Percentiles rank a stretch among this genome's conserved stretches.
These are phyloP conservation scores for Zalaria obscura DNA, from an alignment of 2,329 filamentous ascomycete species.

Conservation along the genomic window DNA sequence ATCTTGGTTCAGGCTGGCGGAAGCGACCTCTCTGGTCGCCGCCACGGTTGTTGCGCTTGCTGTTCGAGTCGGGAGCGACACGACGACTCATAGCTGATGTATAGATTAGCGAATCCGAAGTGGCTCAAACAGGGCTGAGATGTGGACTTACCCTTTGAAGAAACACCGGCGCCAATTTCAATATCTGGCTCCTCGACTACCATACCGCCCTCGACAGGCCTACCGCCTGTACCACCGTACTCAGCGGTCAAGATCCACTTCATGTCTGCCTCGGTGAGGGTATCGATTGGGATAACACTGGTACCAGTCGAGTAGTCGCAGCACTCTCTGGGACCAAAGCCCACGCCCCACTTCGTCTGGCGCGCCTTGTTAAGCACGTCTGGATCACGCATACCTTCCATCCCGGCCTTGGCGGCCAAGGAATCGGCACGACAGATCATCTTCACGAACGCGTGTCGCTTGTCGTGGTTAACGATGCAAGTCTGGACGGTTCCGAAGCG, in stretches of 20 bases:
- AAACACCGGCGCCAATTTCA: slow-evolving; percentile 93
- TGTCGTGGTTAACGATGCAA: slow-evolving; percentile 96
- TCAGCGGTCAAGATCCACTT: slow-evolving; percentile 96
- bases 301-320: slow-evolving; percentile 88
- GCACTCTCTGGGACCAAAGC: slow-evolving; percentile 92
- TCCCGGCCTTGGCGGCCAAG: slow-evolving; percentile 67
- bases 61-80: slow-evolving; percentile 18
- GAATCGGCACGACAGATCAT: slow-evolving; percentile 88
- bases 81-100: slow-evolving; percentile 20
- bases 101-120: background rate
- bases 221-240: slow-evolving; percentile 81
- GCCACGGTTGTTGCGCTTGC: slow-evolving; percentile 16
- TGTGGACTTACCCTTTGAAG: slow-evolving; percentile 56
- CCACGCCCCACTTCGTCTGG: slow-evolving; percentile 87
- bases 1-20: slow-evolving; percentile 5
- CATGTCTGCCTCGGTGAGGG: slow-evolving; percentile 86
- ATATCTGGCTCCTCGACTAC: slow-evolving; percentile 96
- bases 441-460: slow-evolving; percentile 96
- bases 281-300: slow-evolving; percentile 82
- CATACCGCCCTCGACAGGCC: slow-evolving; percentile 65
- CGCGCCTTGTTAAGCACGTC: slow-evolving; percentile 53
- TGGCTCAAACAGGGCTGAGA: background rate
- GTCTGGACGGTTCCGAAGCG: slow-evolving; percentile 83
- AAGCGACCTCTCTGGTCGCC: slow-evolving; percentile 12
- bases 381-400: slow-evolving; percentile 73